Evolutionary conservation across 192 early-diverging fungal genomes (phyloP), one percentile per base, ranked within the genome.

Genomic region (Mortierella antarctica): DNA sequence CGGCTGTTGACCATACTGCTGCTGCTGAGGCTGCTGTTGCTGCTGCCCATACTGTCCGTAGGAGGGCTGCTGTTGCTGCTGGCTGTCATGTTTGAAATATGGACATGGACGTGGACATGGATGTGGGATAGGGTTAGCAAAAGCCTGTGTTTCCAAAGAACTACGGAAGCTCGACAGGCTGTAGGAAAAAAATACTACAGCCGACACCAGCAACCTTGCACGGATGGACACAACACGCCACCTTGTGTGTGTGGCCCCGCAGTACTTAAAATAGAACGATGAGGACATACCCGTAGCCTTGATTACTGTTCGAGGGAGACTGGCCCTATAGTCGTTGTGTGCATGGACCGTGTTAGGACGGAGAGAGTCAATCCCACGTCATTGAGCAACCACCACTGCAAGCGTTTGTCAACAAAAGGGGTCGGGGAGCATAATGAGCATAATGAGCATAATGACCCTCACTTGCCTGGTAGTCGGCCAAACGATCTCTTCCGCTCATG

Each of bases 401-500:
- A 2, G 21, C 13, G 21, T 20, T 18, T 12, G 12, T 46, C 17
- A 45, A 46, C 14, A 17, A 48, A 48, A 39, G 23, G 17, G 51
- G 47, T 8, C 21, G 39, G 31, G 13, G 62, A 4, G 15, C 1
- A 14, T 13, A 44, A 52, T 64, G 49, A 47, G 42, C 31, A 64
- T 14, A 52, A 6, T 40, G 60, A 44, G 31, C 31, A 31, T 31
- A 18, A 57, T 31, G 31, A 11, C 13, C 6, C 17, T 14, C 6
- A 44, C 23, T 62, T 67, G 64, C 74, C 65, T 76, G 74, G 50
- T 64, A 76, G 58, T 76, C 74, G 10, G 74, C 74, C 9, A 76
- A 45, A 58, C 74, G 74, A 69, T 76, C 74, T 69, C 74, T 63
- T 63, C 74, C 74, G 53, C 74, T 76, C 74, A 76, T 76, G 42